Base-by-base conservation (phyloP, 225 moss, liverwort and hornwort species). In the Bryoerythrophyllum caledonicum region DNA sequence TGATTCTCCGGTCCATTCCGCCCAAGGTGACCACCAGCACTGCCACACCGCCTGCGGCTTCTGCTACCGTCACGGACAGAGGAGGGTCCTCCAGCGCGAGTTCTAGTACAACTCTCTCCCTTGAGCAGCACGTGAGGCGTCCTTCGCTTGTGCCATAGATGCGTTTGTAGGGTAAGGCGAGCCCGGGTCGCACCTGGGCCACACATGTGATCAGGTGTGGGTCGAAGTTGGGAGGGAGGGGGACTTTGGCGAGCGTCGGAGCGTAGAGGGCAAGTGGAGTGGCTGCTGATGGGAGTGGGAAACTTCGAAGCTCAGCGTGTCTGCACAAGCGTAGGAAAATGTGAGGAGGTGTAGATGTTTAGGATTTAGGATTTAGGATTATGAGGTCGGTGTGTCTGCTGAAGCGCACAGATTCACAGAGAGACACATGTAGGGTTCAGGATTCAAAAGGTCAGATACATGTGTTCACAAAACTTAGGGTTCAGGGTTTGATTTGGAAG, bases 1-100 rank as follows among this genome's bases (percentile, higher is more conserved):
- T 65, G 10, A 88, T 76, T 82, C 82, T 88, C n/a, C 84, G 85
- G 60, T 80, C 80, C 82, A 88, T 78, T 61, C 85, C 82, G 49
- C 59, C 74, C 71, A 85, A 75, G 49, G 64, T 71, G 4, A 84
- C 76, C 23, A 87, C 74, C 57, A 84, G 74, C 51, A 84, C 78
- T 19, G 79, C 70, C 13, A 73, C 73, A 20, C 52, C 79, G 63
- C 48, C 58, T 14, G 74, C 74, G 34, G 81, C 79, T 51, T 78
- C 75, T 66, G 84, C 87, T 67, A 79, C 44, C 7, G 58, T 52
- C 68, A 86, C 63, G 5, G 83, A 83, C 7, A 76, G 59, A 62
- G 79, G 79, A 28, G 81, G 28, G 4, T 81, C 87, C 9, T 87
- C 84, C 44, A 87, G 74, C 6, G 62, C 27, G 58, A 76, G 57